These are phyloP conservation scores for Saccharomyces hybrid DNA, from an alignment of 1,139 yeast genomes.

Conservation along the genomic window DNA sequence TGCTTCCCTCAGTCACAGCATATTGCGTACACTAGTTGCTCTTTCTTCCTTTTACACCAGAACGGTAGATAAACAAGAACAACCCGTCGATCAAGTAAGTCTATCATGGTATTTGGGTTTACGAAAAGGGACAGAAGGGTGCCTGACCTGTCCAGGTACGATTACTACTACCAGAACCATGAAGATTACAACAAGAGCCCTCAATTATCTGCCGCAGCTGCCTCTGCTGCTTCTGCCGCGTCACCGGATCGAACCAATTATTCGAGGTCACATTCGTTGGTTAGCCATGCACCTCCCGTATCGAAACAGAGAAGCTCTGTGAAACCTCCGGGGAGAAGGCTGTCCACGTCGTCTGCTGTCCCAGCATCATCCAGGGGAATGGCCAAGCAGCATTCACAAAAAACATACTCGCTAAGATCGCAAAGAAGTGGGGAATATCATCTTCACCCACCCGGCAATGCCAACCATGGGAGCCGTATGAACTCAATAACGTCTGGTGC, in stretches of 20 bases:
- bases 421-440: not conserved
- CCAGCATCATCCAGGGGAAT: not conserved
- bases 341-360: not conserved
- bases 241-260: constrained; percentile 5
- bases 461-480: not conserved
- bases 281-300: not conserved
- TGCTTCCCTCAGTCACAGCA: too few species aligned
- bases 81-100: not conserved
- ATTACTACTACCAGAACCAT: constrained; percentile 26
- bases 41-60: not conserved
- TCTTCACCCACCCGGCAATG: not conserved
- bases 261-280: constrained; percentile 3
- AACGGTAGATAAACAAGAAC: not conserved
- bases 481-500: constrained; percentile 1
- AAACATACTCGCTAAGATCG: constrained; percentile 2
- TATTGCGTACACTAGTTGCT: too few species aligned
- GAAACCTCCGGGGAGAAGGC: not conserved
- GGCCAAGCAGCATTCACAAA: not conserved
- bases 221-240: constrained; percentile 21
- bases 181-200: constrained; percentile 20
- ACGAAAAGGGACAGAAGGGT: constrained; percentile 23
- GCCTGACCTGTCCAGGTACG: constrained; percentile 32
- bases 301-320: constrained; percentile 2
- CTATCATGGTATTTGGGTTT: constrained; percentile 24
- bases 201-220: constrained; percentile 26